Conservation (phyloP, 768 basidiomycete genomes). For the Leccinellum luteum region DNA sequence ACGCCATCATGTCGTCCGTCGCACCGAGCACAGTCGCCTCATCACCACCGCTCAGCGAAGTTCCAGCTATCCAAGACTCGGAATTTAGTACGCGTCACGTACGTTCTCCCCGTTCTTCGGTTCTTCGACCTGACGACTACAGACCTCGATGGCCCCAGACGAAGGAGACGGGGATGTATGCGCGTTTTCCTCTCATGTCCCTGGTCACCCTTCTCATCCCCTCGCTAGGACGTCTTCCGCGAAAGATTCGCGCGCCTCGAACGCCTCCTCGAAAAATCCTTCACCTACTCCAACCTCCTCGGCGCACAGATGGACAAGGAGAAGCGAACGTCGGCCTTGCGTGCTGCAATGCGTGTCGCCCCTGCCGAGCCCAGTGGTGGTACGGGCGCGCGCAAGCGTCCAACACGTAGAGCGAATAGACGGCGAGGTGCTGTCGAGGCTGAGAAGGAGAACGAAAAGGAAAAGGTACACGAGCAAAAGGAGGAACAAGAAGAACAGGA, state of each 20-base stretch:
- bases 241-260: conserved; percentile 53
- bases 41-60: conserved; percentile 24
- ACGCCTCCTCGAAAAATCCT: conserved; percentile 72
- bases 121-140: background rate
- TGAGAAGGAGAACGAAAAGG: background rate
- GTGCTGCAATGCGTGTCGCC: conserved; percentile 27
- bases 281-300: conserved; percentile 69
- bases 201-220: background rate
- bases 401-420: conserved; percentile 4
- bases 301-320: conserved; percentile 72
- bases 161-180: background rate
- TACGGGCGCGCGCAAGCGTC: conserved; percentile 14
- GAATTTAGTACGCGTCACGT: conserved; percentile 18
- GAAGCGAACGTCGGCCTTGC: conserved; percentile 32
- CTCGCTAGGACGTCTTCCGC: conserved; percentile 42
- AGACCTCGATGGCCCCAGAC: conserved; percentile 19
- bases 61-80: background rate
- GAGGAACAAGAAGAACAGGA: background rate
- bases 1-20: conserved; percentile 19
- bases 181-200: conserved; percentile 5
- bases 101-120: background rate
- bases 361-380: background rate
- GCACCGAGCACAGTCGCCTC: conserved; percentile 27
- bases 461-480: background rate
- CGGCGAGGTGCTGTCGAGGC: conserved; percentile 11